Percentiles rank a stretch among this genome's conserved stretches.
Evolutionary conservation across 306 rosid genomes (phyloP).

Genomic region (Castanopsis chinensis): DNA sequence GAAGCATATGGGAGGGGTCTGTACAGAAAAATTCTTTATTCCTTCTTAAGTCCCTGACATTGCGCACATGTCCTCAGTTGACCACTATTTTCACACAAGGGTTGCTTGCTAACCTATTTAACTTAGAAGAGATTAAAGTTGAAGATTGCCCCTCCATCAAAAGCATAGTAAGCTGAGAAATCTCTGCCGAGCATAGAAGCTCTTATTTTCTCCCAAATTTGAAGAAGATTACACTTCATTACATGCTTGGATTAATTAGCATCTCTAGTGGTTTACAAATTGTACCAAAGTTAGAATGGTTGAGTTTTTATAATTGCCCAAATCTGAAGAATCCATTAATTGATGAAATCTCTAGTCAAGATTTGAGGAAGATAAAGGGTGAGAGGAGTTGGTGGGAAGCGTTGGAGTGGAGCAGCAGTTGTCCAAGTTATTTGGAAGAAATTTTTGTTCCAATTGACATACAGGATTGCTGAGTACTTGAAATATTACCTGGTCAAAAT

Average conservation of each 20-base stretch:
- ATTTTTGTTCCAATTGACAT: slow-evolving; percentile 1
- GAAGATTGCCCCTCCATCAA: slow-evolving; percentile 24
- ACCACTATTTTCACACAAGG: neutral
- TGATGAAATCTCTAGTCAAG: neutral
- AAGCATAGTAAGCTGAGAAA: neutral
- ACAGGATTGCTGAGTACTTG: neutral
- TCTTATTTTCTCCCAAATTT: neutral
- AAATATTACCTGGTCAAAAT: neutral
- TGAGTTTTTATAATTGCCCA: slow-evolving; percentile 22
- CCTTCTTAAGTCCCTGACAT: slow-evolving; percentile 4
- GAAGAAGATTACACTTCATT: neutral
- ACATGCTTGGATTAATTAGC: slow-evolving; percentile 10
- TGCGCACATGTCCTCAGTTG: slow-evolving; percentile 30
- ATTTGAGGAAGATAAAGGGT: neutral
- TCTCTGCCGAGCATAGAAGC: neutral
- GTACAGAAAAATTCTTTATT: neutral
- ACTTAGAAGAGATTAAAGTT: slow-evolving; percentile 5
- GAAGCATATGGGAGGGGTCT: slow-evolving; percentile 15
- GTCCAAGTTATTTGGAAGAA: neutral
- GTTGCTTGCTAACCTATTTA: neutral
- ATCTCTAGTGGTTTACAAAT: slow-evolving; percentile 11
- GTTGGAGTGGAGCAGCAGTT: neutral
- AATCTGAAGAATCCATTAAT: neutral
- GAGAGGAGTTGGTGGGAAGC: slow-evolving; percentile 23
- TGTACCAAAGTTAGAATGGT: neutral